Evolutionary conservation across 257 asterid genomes (phyloP), one percentile per base, ranked within the genome.

Genomic region (Nicotiana tomentosiformis): DNA sequence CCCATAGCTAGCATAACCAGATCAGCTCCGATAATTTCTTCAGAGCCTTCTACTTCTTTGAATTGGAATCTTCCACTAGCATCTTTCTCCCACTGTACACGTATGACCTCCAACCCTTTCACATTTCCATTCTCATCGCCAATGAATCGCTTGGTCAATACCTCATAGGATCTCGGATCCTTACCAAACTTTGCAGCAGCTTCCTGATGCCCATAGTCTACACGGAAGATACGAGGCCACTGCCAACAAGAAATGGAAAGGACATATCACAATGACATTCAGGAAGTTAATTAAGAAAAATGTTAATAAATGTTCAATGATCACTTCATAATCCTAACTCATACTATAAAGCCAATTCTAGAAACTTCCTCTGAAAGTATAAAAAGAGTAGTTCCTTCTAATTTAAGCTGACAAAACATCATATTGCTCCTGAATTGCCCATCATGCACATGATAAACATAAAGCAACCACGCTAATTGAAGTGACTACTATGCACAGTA

Each of bases 121-220:
- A 94, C 89, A 7, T 55, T 88, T 66, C 99, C 99, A 78, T 91
- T 89, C 84, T 92, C 98, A 35, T 91, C 97, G 78, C 98, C 98
- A 37, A 96, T 85, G 68, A 94, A 94, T 8, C 95, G 93, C 87
- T 96, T 96, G 5, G 99, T 96, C 91, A 96, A 79, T 66, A 96
- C 98, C 89, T 94, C 95, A 23, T 94, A 96, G n/a, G 98, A 81
- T 85, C 98, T 90, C 12, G 99, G 99, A 57, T 96, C 99, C 91
- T 92, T 90, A 18, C 99, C 99, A 32, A 96, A 96, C 92, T 93
- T 96, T 74, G 94, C 72, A 62, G 96, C 86, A 81, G 96, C 99
- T 88, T 96, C 99, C 84, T 94, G 98, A 67, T 96, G 99, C 60
- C 99, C 99, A 80, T 96, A 96, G 85, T 96, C 99, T 15, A 94